phyloP scores from a whole-genome alignment of 2,329 filamentous ascomycete species.

The Cytospora mali region DNA sequence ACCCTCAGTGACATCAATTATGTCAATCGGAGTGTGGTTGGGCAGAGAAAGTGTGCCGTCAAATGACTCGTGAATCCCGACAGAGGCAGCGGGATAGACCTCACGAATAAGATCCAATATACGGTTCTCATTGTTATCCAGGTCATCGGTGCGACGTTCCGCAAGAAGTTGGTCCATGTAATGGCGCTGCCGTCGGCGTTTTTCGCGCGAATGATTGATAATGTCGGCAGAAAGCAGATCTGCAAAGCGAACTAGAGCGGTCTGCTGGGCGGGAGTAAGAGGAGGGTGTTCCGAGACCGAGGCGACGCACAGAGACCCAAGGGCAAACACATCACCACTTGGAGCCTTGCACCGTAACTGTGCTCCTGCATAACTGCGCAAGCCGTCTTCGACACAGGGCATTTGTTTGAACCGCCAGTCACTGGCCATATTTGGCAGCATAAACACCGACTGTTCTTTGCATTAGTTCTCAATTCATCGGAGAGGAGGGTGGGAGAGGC shows the following conservation, averaged over 20 bases:
- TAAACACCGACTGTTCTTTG: conserved; percentile 40
- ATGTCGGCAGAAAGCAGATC: conserved; percentile 45
- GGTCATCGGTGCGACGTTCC: conserved; percentile 7
- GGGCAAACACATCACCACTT: conserved; percentile 42
- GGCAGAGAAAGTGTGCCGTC: conserved; percentile 12
- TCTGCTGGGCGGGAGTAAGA: conserved; percentile 37
- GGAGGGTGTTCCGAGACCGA: conserved; percentile 39
- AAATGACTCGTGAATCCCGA: neutral
- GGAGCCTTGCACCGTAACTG: conserved; percentile 44
- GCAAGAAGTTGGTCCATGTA: conserved; percentile 42
- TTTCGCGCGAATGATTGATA: conserved; percentile 39
- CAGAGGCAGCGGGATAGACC: neutral
- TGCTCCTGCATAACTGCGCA: conserved; percentile 46
- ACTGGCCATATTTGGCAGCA: conserved; percentile 43
- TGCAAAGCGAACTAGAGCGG: conserved; percentile 34
- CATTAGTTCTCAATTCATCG: neutral
- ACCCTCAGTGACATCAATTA: conserved; percentile 40
- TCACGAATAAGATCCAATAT: conserved; percentile 23
- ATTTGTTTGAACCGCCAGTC: conserved; percentile 49
- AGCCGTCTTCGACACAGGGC: conserved; percentile 44
- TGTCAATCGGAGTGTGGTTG: conserved; percentile 31
- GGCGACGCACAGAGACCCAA: conserved; percentile 48
- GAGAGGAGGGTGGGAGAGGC: conserved; percentile 2
- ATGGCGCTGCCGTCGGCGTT: conserved; percentile 44
- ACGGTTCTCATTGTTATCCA: conserved; percentile 1